A percentile compares a stretch with the other conserved stretches of the same genome.
These are phyloP conservation scores for Sclerotinia borealis DNA, from an alignment of 2,329 filamentous ascomycete genomes.

Conservation along the genomic window DNA sequence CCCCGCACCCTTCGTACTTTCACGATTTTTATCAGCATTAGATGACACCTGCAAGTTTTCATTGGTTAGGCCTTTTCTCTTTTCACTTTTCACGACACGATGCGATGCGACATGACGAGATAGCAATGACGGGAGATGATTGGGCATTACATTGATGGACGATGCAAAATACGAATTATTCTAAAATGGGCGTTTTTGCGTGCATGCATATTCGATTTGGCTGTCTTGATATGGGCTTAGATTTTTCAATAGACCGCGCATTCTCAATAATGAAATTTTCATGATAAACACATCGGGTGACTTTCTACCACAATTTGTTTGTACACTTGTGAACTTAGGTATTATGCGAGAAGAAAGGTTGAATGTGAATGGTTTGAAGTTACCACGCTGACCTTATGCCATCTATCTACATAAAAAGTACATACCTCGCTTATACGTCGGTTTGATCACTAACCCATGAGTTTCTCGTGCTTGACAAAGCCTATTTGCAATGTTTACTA, in stretches of 20 bases:
- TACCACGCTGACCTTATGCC: background rate
- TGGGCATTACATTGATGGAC: background rate
- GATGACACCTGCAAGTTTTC: conserved; percentile 1
- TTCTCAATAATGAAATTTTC: background rate
- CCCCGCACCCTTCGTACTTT: background rate
- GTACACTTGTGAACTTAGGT: background rate
- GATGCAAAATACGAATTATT: background rate
- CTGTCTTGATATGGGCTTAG: conserved; percentile 1
- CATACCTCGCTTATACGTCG: background rate
- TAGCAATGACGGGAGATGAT: background rate
- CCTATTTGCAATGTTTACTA: background rate
- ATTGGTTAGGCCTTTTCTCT: background rate
- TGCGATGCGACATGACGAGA: background rate
- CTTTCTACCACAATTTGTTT: background rate
- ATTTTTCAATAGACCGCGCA: conserved; percentile 3
- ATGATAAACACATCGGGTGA: background rate
- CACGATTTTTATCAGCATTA: background rate
- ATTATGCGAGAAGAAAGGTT: background rate
- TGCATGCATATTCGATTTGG: conserved; percentile 1
- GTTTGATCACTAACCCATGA: background rate
- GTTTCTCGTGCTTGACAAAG: background rate
- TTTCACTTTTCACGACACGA: background rate
- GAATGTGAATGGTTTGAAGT: background rate
- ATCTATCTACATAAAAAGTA: background rate
- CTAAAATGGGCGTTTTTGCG: background rate